Conservation (phyloP, 139 green algal genomes). For the Micromonas commoda region DNA sequence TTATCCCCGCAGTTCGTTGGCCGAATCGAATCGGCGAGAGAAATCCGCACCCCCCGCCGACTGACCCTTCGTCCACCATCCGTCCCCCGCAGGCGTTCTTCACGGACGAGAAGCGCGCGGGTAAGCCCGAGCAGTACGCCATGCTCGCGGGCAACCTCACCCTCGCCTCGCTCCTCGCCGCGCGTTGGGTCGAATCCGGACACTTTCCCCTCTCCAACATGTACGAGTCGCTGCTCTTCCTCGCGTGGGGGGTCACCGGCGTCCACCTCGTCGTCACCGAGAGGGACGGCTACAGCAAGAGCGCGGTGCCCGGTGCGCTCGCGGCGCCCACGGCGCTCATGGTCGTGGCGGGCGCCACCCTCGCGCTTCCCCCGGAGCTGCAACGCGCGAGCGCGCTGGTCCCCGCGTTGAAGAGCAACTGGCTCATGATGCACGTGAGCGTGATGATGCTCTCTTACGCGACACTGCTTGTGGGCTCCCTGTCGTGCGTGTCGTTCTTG, state of each 20-base stretch:
- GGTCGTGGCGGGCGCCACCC: constrained; percentile 24
- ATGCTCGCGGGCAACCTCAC: constrained; percentile 14
- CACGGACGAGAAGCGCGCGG: constrained; percentile 16
- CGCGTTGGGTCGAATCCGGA: constrained; percentile 29
- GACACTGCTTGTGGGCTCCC: constrained; percentile 27
- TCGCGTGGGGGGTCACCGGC: constrained; percentile 27
- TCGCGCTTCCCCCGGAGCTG: constrained; percentile 29
- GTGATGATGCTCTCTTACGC: constrained; percentile 38
- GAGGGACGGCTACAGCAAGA: constrained; percentile 23
- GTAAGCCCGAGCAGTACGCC: constrained; percentile 12
- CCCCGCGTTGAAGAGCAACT: constrained; percentile 35
- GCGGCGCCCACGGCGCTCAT: constrained; percentile 24
- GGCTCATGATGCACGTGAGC: constrained; percentile 38
- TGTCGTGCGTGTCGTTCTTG: constrained; percentile 26
- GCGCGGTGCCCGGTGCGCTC: constrained; percentile 22
- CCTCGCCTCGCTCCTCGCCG: constrained; percentile 13
- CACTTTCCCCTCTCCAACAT: constrained; percentile 38
- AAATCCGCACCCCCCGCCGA: neutral
- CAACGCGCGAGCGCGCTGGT: constrained; percentile 28
- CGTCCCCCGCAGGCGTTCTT: neutral
- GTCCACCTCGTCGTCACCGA: constrained; percentile 25
- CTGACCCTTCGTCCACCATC: neutral
- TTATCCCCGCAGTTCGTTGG: too few relatives aligned
- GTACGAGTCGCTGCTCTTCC: constrained; percentile 35
- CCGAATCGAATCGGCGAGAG: neutral